Evolutionary conservation across 1,284 basidiomycete genomes (phyloP), one percentile per base, ranked within the genome.

Genomic region (Irpex sp.): DNA sequence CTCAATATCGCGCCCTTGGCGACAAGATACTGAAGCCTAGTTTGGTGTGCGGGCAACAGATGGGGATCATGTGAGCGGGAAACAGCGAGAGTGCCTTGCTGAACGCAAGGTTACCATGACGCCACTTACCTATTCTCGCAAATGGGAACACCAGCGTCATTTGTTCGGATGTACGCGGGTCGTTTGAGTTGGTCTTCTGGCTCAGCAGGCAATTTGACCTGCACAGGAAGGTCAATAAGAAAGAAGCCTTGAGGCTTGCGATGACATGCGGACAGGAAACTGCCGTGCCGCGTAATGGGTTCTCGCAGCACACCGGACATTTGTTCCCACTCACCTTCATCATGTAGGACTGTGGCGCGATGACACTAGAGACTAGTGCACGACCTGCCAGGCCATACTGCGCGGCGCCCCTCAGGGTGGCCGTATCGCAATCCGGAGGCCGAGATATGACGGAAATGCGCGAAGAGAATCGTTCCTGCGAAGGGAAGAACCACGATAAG

Each of bases 201-300:
- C 60, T 92, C 91, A 47, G 91, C 92, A 57, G 91, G 92, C 19
- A 93, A 82, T 73, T 93, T 93, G 64, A 93, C 92, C 88, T 90
- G 63, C 49, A 17, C 34, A 56, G 11, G 21, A 56, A 13, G 31
- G 54, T 9, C 13, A 34, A 36, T 56, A n/a, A 51, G 49, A 17
- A 51, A 52, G 13, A 52, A 47, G 40, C 40, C 40, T 47, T n/a
- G n/a, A 47, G 49, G 49, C 44, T 47, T 47, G 13, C 13, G 49
- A 37, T 44, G 54, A 57, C 15, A 56, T 62, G 63, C 59, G 59
- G 61, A 47, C 48, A 11, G 15, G 40, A 47, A 47, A 47, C 40
- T 47, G n/a, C 40, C 40, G 40, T 47, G 40, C 13, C 40, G 40
- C 40, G 40, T 47, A 47, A 47, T 47, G 40, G 11, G 21, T 19